Base-by-base conservation (phyloP, 2,329 filamentous ascomycete genomes). In the Stemphylium beticola region DNA sequence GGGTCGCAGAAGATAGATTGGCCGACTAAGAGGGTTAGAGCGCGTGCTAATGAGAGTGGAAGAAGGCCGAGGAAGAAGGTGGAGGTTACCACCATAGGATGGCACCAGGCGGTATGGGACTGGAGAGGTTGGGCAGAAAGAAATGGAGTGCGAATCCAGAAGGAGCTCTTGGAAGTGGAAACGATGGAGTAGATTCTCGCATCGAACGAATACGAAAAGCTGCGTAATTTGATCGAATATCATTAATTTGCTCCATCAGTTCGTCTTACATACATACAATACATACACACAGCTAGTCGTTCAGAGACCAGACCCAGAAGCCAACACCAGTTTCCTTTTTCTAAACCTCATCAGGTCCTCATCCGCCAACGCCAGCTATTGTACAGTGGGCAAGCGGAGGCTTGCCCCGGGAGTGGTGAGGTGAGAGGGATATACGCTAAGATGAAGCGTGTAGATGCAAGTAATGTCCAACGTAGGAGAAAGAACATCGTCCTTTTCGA, bases 401-500 rank as follows among this genome's bases (percentile, higher is more conserved):
- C 29, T 10, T 12, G 32, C 60, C 49, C 50, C 45, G 48, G 57
- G 61, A 64, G 60, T 57, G 60, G 61, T 57, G 61, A 57, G 53
- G 41, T 29, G 26, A 29, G 26, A 29, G 26, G 26, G 26, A 29
- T 32, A 40, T 50, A 45, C 51, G 60, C 57, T 51, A 50, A 58
- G 29, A 57, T 52, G 32, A 53, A 50, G 43, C 44, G 52, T 54
- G 45, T 45, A 48, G 53, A 61, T 60, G 57, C 50, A 49, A 54
- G 46, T 48, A 62, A 43, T 44, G 57, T 52, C 34, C 41, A 51
- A 53, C 38, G 39, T 48, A 41, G 48, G 55, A 54, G 49, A 49
- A 41, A 41, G 14, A 31, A 47, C 24, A 36, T 54, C 11, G 42
- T 31, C 29, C 44, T 31, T 32, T 18, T 33, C 9, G 33, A 41